Percentiles rank a stretch among this genome's conserved stretches.
phyloP scores from a whole-genome alignment of 352 stramenopile species.

The Elongisporangium anandrum region DNA sequence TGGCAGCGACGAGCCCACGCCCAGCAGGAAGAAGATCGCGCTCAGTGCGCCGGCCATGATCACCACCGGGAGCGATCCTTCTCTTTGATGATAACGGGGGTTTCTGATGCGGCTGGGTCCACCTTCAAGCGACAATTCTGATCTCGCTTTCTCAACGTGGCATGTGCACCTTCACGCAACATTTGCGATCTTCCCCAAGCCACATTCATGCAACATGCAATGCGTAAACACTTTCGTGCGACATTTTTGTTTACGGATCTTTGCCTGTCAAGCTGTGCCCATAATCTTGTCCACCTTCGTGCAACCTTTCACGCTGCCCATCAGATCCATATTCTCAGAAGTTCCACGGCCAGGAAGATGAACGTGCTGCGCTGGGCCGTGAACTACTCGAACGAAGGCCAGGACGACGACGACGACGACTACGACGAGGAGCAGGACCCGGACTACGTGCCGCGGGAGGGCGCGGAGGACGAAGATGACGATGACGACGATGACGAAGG shows the following conservation, averaged over 20 bases:
- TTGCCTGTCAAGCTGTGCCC: neutral
- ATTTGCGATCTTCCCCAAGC: neutral
- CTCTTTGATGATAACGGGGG: neutral
- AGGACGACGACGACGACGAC: constrained; percentile 3
- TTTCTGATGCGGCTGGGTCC: neutral
- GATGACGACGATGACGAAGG: constrained; percentile 19
- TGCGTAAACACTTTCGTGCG: constrained; percentile 4
- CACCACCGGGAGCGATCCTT: constrained; percentile 10
- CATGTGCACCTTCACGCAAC: neutral
- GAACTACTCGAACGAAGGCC: constrained; percentile 13
- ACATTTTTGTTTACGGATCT: constrained; percentile 1
- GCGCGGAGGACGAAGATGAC: constrained; percentile 15
- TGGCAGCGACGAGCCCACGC: constrained; percentile 68
- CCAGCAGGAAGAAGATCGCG: constrained; percentile 73
- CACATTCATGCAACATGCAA: neutral
- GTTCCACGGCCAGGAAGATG: neutral
- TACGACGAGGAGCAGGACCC: constrained; percentile 12
- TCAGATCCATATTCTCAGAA: neutral
- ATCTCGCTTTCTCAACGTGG: too few relatives aligned
- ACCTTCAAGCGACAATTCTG: neutral
- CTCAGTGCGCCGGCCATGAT: neutral
- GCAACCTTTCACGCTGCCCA: neutral
- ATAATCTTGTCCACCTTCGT: constrained; percentile 5
- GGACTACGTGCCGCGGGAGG: constrained; percentile 2
- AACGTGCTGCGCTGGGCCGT: constrained; percentile 2